Evolutionary conservation across 163 green algal species (phyloP), one percentile per base, ranked within the genome.

Genomic region (Trebouxia gelatinosa): DNA sequence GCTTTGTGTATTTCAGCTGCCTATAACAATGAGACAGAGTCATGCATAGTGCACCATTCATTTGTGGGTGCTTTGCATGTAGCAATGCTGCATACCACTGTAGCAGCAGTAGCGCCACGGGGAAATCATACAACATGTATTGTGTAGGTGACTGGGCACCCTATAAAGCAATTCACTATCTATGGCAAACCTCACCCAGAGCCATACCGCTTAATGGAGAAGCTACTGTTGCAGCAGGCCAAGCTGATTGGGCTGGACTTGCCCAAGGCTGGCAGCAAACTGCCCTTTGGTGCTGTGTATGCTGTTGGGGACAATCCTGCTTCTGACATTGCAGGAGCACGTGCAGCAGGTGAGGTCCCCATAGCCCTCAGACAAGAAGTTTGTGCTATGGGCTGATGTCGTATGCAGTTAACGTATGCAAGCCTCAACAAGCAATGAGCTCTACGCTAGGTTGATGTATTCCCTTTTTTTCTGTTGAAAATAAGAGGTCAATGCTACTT

Each of bases 251-350:
- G 85, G 5, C 74, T 90, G 17, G 78, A 72, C 38, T 23, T 66
- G 34, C 34, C 38, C 11, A 29, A 67, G 35, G 43, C 78, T 28
- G 40, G 35, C 28, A 23, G 54, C 6, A 51, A 48, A 31, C 29
- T 71, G 39, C 82, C 80, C 17, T 92, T 94, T 72, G 78, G 77
- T 32, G 77, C 51, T 70, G 94, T 97, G 57, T 97, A 86, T 74
- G 86, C 82, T 3, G 80, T 97, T 13, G 93, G 92, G 0, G 93
- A 97, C 86, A 97, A 97, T 77, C 90, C 90, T 0, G 84, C 82
- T 3, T 86, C 91, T 0, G 93, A 97, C 50, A 85, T 96, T 70
- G 75, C 85, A 5, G 93, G 93, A 16, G 92, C 93, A 21, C 89
- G 91, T 48, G 40, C 68, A 29, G 86, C 86, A 48, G 89, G 89